These are phyloP conservation scores for Areca catechu DNA, from an alignment of 176 grass and related monocot species.

Conservation along the genomic window DNA sequence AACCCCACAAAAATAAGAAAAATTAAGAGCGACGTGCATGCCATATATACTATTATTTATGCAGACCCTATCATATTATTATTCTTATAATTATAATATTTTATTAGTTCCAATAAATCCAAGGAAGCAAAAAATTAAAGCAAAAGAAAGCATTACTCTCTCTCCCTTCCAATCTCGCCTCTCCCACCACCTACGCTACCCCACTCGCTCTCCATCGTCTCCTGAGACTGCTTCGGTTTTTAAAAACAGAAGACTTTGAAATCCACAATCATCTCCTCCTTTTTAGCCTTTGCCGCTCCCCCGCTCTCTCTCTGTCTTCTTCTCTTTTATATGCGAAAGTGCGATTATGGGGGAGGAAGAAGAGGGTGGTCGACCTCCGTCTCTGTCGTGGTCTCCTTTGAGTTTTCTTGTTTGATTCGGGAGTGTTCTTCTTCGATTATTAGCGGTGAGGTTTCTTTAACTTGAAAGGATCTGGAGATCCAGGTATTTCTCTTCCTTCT, in stretches of 20 bases:
- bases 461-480: too few species aligned
- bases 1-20: too few species aligned
- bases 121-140: too few species aligned
- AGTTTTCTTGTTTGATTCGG: constrained; percentile 10
- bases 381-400: background rate
- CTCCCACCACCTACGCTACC: background rate
- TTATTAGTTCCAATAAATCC: too few species aligned
- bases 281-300: constrained; percentile 9
- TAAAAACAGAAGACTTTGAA: constrained; percentile 1
- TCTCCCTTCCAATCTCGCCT: constrained; percentile 17
- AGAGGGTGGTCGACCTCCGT: background rate
- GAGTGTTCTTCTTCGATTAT: too few species aligned
- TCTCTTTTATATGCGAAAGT: background rate
- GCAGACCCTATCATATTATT: too few species aligned
- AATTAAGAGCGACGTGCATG: too few species aligned
- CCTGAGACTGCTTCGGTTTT: background rate
- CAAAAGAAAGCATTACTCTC: background rate
- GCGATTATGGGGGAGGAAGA: background rate
- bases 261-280: background rate
- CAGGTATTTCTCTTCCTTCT: too few species aligned
- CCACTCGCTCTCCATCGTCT: constrained; percentile 5
- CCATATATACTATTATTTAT: too few species aligned
- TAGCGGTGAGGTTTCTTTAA: too few species aligned
- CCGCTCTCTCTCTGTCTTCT: background rate
- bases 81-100: too few species aligned